Evolutionary conservation across 1,139 yeast genomes (phyloP), one percentile per base, ranked within the genome.

Genomic region (Kurtzmaniella quercitrusa): DNA sequence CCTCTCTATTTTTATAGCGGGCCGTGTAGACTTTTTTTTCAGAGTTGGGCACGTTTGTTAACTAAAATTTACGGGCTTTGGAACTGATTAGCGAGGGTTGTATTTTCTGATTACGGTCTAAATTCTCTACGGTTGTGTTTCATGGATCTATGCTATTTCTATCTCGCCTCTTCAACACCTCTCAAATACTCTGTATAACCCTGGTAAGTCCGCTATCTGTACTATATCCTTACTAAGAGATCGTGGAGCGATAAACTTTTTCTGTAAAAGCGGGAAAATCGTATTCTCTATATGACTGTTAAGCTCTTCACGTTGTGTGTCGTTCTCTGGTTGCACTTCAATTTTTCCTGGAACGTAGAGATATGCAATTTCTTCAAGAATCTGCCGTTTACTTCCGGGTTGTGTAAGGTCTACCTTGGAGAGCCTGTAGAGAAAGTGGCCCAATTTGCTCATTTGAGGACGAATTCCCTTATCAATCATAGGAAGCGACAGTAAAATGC

Each of bases 121-220:
- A n/a, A n/a, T n/a, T n/a, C n/a, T n/a, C n/a, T n/a, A n/a, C n/a
- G n/a, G n/a, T n/a, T n/a, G n/a, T n/a, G n/a, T n/a, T n/a, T n/a
- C n/a, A n/a, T n/a, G n/a, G n/a, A n/a, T n/a, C n/a, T n/a, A n/a
- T n/a, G n/a, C n/a, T n/a, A n/a, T n/a, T n/a, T 14, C 18, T 31
- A 31, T 31, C 10, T 14, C 18, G 15, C 14, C 36, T 9, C 10
- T 15, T 14, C 41, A 90, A 58, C 98, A 93, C 57, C 98, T 73
- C 65, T 93, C 99, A 68, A 93, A 93, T 4, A 94, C 95, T 55
- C 75, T 79, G 63, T 94, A 94, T 44, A 94, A 66, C 0, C 96
- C 96, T 1, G 98, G 98, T 37, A 94, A 66, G 58, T 85, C 91
- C 0, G 98, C 98, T 37, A 94, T 80, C 59, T 93, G 96, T 2